Conservation (phyloP, 2,329 filamentous ascomycete species). For the Penicillium crustosum region DNA sequence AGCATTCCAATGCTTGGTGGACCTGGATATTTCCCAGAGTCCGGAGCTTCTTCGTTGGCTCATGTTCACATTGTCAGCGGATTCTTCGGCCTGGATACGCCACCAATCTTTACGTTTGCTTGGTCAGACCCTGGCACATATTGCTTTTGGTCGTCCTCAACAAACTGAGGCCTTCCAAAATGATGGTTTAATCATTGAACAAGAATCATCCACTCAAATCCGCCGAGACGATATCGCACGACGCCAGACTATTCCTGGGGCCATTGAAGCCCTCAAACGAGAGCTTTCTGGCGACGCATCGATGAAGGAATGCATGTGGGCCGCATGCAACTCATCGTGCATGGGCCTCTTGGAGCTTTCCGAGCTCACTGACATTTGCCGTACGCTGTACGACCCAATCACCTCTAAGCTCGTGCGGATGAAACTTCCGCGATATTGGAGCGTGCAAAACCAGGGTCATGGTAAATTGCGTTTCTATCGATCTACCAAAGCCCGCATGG, state of each 20-base stretch:
- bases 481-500: constrained; percentile 40
- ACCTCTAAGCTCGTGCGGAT: constrained; percentile 52
- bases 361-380: constrained; percentile 58
- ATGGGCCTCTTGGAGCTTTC: constrained; percentile 56
- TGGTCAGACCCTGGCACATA: constrained; percentile 56
- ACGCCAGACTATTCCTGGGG: constrained; percentile 58
- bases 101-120: constrained; percentile 54
- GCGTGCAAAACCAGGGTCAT: constrained; percentile 52
- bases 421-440: constrained; percentile 59
- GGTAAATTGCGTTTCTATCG: constrained; percentile 47
- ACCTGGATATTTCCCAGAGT: constrained; percentile 54
- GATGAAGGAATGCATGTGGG: constrained; percentile 57
- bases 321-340: constrained; percentile 54
- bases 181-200: constrained; percentile 57
- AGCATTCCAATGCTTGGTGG: constrained; percentile 59
- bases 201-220: constrained; percentile 52
- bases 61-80: constrained; percentile 56
- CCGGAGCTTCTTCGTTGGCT: constrained; percentile 57
- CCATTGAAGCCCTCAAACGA: constrained; percentile 56
- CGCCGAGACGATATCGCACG: constrained; percentile 57
- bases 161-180: constrained; percentile 32
- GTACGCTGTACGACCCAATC: constrained; percentile 55
- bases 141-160: constrained; percentile 57
- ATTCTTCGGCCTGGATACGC: constrained; percentile 59
- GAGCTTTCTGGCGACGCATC: constrained; percentile 51